Base-by-base conservation (phyloP, 1,284 basidiomycete species). In the Austropuccinia psidii region DNA sequence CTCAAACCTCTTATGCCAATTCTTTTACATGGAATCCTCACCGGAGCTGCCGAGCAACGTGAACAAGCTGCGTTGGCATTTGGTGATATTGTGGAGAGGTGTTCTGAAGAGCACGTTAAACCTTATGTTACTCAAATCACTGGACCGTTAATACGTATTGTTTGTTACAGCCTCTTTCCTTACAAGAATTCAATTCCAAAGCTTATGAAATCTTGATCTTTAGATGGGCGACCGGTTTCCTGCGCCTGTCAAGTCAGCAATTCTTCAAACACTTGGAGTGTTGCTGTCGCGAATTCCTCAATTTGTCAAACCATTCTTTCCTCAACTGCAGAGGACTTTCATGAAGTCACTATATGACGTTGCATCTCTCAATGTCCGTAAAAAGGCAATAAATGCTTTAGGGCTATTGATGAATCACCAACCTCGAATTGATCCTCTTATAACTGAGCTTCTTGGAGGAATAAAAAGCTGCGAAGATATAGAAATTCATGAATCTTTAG, bases 261-360 rank as follows among this genome's bases (percentile, higher is more conserved):
- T 96, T 75, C 85, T 95, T 31, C 86, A 85, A 41, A 90, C 93
- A 0, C 85, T 96, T 47, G 87, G 87, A 0, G 87, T 88, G 11
- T 90, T 96, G 85, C 84, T 96, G 39, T 86, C 88, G 76, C 85
- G 86, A 64, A 79, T 98, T 24, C 93, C 95, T 0, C 84, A 85
- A 24, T 91, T 96, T 77, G 92, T 97, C 76, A 93, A 93, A 80
- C 94, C 95, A 0, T 98, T 98, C 88, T 97, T 97, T 85, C 96
- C 95, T 1, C 95, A 98, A 80, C 83, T 98, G 43, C 95, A 98
- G 80, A 86, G 95, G 47, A 97, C 93, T 0, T 98, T 98, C 80
- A 90, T 97, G 81, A 98, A 98, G 83, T 91, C 92, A 45, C 86
- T 90, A 0, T 86, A 88, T 74, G 95, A 98, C 80, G 82, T 89